Percentiles rank a stretch among this genome's conserved stretches.
Evolutionary conservation across 805 yeast genomes (phyloP).

Genomic region (Yarrowia yakushimensis): DNA sequence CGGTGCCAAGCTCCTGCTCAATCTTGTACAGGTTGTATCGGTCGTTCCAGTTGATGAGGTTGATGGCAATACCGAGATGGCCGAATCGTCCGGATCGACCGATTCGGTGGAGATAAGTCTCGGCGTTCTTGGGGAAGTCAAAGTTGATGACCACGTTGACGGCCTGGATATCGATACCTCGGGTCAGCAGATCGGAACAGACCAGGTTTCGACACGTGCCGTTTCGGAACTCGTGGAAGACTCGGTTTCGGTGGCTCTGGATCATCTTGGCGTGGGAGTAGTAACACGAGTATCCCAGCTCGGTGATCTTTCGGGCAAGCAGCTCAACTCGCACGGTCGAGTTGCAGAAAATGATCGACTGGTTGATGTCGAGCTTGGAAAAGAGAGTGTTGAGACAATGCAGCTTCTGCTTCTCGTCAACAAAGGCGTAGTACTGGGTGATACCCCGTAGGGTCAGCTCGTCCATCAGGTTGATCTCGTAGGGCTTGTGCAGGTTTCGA

Average conservation of each 20-base stretch:
- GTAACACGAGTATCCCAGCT: constrained; percentile 92
- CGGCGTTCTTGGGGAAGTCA: constrained; percentile 97
- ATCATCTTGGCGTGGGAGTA: constrained; percentile 98
- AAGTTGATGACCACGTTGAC: constrained; percentile 97
- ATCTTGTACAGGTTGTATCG: constrained; percentile 89
- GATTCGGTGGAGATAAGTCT: constrained; percentile 94
- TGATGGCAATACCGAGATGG: constrained; percentile 95
- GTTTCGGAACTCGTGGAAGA: constrained; percentile 97
- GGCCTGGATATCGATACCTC: constrained; percentile 99
- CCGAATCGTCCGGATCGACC: constrained; percentile 99
- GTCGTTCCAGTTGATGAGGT: constrained; percentile 94
- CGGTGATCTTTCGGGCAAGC: constrained; percentile 92
- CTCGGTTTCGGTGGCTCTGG: constrained; percentile 94
- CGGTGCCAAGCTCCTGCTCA: constrained; percentile 96
- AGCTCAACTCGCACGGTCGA: constrained; percentile 95
- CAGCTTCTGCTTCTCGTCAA: constrained; percentile 91
- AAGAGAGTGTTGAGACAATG: constrained; percentile 94
- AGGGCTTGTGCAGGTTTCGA: constrained; percentile 82
- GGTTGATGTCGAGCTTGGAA: constrained; percentile 91
- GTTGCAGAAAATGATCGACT: constrained; percentile 94
- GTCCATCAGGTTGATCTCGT: constrained; percentile 96
- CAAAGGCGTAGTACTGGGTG: constrained; percentile 97
- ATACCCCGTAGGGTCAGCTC: constrained; percentile 94
- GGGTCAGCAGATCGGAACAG: constrained; percentile 91
- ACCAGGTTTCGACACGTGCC: constrained; percentile 97